Evolutionary conservation across 371 early-diverging fungal genomes (phyloP).

Genomic region (Syncephalastrum sp.): DNA sequence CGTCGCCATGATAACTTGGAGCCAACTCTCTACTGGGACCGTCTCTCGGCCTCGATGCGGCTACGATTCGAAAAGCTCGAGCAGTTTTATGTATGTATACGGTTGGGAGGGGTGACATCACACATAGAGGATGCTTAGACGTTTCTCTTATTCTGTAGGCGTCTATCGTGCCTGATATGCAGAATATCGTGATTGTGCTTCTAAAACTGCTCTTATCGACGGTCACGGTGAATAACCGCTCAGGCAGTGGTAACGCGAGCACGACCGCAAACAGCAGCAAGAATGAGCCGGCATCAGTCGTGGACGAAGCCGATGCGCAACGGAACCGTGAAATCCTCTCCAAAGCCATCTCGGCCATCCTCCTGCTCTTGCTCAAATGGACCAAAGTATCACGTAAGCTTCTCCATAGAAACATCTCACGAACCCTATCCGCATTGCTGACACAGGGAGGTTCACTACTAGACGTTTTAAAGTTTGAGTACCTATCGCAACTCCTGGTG

Average conservation of each 20-base stretch:
- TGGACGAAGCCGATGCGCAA: conserved; percentile 55
- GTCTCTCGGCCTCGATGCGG: conserved; percentile 1
- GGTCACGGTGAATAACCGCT: conserved; percentile 7
- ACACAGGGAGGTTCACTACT: neutral
- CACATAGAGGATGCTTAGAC: neutral
- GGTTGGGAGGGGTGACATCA: neutral
- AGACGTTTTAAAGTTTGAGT: conserved; percentile 79
- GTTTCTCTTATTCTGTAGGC: conserved; percentile 22
- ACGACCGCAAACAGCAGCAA: conserved; percentile 13
- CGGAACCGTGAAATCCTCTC: conserved; percentile 76
- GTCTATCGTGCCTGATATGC: conserved; percentile 42
- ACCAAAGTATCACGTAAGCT: conserved; percentile 67
- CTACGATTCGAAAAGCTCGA: conserved; percentile 21
- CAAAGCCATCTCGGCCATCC: conserved; percentile 70
- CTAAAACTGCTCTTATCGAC: conserved; percentile 48
- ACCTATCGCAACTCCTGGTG: conserved; percentile 72
- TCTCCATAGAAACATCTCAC: neutral
- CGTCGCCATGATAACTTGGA: conserved; percentile 3
- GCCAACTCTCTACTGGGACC: too few species aligned
- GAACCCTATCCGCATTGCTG: neutral
- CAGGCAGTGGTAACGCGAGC: neutral
- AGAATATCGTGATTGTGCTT: conserved; percentile 50
- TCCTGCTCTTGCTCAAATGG: conserved; percentile 68
- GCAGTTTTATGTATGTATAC: conserved; percentile 20
- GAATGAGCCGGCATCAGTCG: neutral